Evolutionary conservation across 306 rosid genomes (phyloP).

Genomic region (Prunus kanzakura): DNA sequence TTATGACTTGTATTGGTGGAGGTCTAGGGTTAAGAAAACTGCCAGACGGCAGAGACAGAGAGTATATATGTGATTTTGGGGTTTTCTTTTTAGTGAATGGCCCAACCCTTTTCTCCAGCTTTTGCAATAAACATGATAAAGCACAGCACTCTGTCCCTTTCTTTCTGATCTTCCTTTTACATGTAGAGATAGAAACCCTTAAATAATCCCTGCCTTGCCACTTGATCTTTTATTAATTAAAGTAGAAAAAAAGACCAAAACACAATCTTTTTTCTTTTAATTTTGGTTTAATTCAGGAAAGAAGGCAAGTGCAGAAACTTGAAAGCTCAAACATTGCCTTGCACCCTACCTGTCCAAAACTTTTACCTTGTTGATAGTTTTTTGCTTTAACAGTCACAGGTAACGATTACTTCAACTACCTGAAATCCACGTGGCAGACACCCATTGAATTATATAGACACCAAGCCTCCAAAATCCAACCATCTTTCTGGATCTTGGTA

Average conservation of each 20-base stretch:
- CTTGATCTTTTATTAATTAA: not conserved
- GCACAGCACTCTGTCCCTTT: not conserved
- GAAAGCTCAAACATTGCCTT: not conserved
- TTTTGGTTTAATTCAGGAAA: not conserved
- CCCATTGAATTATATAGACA: slow-evolving; percentile 1
- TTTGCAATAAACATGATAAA: slow-evolving; percentile 3
- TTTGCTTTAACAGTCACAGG: slow-evolving; percentile 10
- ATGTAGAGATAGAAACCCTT: not conserved
- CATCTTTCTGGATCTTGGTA: not conserved
- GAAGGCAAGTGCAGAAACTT: not conserved
- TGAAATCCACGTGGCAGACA: slow-evolving; percentile 5
- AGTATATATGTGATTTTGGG: not conserved
- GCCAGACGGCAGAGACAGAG: not conserved
- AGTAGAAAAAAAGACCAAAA: not conserved
- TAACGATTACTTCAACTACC: slow-evolving; percentile 8
- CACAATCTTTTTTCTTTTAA: not conserved
- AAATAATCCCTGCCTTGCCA: slow-evolving; percentile 4
- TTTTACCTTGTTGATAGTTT: not conserved
- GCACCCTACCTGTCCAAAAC: not conserved
- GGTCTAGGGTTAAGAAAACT: not conserved
- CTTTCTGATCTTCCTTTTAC: not conserved
- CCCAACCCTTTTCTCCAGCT: slow-evolving; percentile 1
- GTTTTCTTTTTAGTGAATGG: not conserved
- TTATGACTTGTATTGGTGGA: not conserved
- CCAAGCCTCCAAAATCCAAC: slow-evolving; percentile 5